A percentile compares a stretch with the other conserved stretches of the same genome.
phyloP scores from a whole-genome alignment of 257 asterid genomes.

The Datura wrightii region DNA sequence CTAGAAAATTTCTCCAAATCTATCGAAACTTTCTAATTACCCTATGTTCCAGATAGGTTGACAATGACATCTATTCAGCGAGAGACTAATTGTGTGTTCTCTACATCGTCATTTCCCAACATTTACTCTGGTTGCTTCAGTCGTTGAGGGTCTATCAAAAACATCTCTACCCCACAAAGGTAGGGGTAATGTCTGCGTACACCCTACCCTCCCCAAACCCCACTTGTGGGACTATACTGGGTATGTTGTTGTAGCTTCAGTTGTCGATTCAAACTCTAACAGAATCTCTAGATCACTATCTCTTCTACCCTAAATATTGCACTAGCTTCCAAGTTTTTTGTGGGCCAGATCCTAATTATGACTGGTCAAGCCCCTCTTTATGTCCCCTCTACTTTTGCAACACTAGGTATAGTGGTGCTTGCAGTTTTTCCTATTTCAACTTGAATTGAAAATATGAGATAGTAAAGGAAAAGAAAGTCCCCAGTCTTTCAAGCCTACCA shows the following conservation, averaged over 20 bases:
- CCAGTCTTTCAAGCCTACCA: conserved; percentile 1
- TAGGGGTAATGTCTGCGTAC: no score
- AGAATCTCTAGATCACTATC: not conserved
- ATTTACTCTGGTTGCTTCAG: not conserved
- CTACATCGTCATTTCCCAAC: not conserved
- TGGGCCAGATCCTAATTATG: not conserved
- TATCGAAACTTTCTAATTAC: not conserved
- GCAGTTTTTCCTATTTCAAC: not conserved
- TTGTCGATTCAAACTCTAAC: not conserved
- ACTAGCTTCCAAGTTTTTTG: not conserved
- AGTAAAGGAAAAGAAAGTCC: not conserved
- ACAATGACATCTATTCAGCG: not conserved
- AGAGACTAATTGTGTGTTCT: not conserved
- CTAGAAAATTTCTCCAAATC: not conserved
- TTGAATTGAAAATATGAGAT: not conserved
- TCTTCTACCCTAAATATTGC: not conserved
- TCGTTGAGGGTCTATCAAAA: not conserved
- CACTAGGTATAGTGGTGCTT: not conserved
- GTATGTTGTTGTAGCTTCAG: no score
- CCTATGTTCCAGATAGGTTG: not conserved
- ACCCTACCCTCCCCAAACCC: no score
- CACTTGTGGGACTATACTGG: no score
- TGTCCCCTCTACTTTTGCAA: not conserved
- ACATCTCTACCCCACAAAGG: no score
- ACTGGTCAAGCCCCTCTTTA: not conserved